These are phyloP conservation scores for Blastocystis sp. DNA, from an alignment of 352 stramenopile genomes.

Conservation along the genomic window DNA sequence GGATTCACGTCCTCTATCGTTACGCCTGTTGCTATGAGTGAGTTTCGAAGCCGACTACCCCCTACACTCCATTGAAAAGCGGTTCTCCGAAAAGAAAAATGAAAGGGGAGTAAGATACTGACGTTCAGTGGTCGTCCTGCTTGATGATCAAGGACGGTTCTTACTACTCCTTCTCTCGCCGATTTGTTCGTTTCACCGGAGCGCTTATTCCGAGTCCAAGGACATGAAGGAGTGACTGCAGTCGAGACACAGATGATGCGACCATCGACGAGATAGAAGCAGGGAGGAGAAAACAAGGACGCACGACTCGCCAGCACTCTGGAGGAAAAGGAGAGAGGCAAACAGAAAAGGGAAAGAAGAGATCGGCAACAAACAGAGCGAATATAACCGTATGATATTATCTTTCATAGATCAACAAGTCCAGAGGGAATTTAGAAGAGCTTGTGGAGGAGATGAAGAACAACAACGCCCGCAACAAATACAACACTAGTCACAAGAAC, in stretches of 20 bases:
- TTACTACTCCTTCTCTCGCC: no score
- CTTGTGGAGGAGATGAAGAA: constrained; percentile 64
- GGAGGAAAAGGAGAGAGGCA: not conserved
- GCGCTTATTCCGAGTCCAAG: no score
- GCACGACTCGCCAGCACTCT: not conserved
- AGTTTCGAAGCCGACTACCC: not conserved
- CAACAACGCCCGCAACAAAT: constrained; percentile 63
- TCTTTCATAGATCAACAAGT: constrained; percentile 5
- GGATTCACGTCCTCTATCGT: constrained; percentile 62
- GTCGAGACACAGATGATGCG: no score
- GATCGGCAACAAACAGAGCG: constrained; percentile 45
- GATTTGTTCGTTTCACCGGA: no score
- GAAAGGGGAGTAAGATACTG: not conserved
- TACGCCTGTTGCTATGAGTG: constrained; percentile 23
- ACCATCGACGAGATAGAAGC: not conserved
- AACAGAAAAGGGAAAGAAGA: not conserved
- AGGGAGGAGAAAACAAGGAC: not conserved
- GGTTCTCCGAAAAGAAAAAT: not conserved
- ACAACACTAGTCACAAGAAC: constrained; percentile 63
- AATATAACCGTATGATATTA: constrained; percentile 60
- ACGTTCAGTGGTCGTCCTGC: not conserved
- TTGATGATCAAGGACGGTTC: not conserved
- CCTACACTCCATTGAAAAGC: not conserved
- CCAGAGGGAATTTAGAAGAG: constrained; percentile 54
- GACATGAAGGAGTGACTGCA: no score